Base-by-base conservation (phyloP, 768 basidiomycete genomes). In the Lactarius sp. region DNA sequence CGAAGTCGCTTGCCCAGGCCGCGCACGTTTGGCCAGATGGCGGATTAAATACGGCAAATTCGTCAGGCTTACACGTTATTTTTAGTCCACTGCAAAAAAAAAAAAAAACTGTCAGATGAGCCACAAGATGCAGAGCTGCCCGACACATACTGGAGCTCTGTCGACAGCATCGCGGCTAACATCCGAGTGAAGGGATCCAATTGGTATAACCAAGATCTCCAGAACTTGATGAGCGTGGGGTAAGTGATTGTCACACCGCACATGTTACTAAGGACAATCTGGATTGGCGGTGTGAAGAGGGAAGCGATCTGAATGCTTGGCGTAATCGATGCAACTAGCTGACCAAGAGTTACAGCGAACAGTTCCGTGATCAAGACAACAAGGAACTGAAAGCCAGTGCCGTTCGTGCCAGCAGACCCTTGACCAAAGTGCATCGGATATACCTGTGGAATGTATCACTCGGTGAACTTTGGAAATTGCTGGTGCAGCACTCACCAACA, bases 231-330 rank as follows among this genome's bases (percentile, higher is more conserved):
- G 73, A 92, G 75, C 2, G 80, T 78, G 0, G 85, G 82, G 62
- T 82, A 86, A 0, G 89, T 88, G 59, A 92, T 83, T 0, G 88
- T 87, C 12, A 92, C 89, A 71, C 92, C 92, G 69, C 89, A 90
- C 80, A 92, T 90, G 33, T 86, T 81, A 5, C 81, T 74, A 51
- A 92, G 81, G 49, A 87, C 76, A 36, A 87, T 72, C 27, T 80
- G 76, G 49, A 92, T 64, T 78, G 90, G 87, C 2, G 91, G 87
- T 71, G 90, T 93, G 77, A 86, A 88, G 59, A 93, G 75, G 7
- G 88, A 87, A 8, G 91, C 90, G 49, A 77, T 80, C 52, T 68
- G 85, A 59, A 94, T 81, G 57, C 85, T 84, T 0, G 93, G 91
- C 1, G 86, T 85, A 31, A 93, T 74, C 2, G 92, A 85, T 20